Evolutionary conservation across 495 filamentous ascomycete genomes (phyloP).

Genomic region (Penicillium pancosmium): DNA sequence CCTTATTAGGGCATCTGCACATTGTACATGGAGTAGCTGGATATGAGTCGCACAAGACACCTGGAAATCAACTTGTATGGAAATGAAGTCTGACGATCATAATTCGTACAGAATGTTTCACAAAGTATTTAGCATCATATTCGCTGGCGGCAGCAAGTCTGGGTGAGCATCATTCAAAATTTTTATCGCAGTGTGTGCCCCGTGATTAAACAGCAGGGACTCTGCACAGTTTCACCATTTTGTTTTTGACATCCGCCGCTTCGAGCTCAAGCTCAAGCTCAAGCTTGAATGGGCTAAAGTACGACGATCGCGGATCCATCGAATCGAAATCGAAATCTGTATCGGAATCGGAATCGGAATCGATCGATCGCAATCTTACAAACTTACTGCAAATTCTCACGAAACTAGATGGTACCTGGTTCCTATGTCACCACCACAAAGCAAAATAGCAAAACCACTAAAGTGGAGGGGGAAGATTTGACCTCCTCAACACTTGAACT

Average conservation of each 20-base stretch:
- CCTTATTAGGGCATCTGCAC: neutral
- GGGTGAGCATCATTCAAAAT: neutral
- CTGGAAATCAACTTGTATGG: neutral
- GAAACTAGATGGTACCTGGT: neutral
- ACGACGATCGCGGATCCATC: conserved; percentile 17
- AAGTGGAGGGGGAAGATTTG: neutral
- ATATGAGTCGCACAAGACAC: no score
- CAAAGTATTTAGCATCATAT: neutral
- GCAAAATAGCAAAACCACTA: neutral
- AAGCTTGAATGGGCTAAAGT: conserved; percentile 1
- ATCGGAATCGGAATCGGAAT: conserved; percentile 22
- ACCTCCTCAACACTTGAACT: neutral
- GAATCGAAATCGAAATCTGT: conserved; percentile 12
- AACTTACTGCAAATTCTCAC: neutral
- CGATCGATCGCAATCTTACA: conserved; percentile 27
- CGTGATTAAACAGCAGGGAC: conserved; percentile 1
- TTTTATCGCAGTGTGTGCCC: conserved; percentile 1
- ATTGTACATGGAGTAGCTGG: neutral
- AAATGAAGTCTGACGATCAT: neutral
- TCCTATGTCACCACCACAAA: neutral
- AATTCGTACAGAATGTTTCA: neutral
- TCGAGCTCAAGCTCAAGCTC: neutral
- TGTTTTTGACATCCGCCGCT: neutral
- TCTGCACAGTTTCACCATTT: neutral
- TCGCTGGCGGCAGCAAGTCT: neutral